phyloP scores from a whole-genome alignment of 2,329 filamentous ascomycete genomes.

The Purpureocillium lavendulum region DNA sequence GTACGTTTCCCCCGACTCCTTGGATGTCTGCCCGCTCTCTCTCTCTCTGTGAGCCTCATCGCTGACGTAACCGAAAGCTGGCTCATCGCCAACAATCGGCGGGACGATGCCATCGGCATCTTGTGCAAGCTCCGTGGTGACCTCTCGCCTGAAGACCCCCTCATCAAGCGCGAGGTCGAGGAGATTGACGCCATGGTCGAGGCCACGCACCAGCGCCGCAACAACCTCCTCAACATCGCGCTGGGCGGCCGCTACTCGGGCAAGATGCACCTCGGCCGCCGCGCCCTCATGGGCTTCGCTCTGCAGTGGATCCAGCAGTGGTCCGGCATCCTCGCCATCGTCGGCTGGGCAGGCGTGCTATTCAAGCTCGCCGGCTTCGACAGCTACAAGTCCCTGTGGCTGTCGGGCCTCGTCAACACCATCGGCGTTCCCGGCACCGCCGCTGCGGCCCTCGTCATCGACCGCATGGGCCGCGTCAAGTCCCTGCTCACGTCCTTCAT shows the following conservation, averaged over 20 bases:
- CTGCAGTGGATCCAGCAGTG: conserved; percentile 35
- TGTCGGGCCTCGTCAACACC: conserved; percentile 42
- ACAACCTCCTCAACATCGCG: conserved; percentile 29
- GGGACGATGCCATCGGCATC: conserved; percentile 23
- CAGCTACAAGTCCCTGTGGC: conserved; percentile 19
- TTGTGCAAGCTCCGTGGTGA: conserved; percentile 21
- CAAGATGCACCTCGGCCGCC: conserved; percentile 26
- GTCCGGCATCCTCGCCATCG: conserved; percentile 34
- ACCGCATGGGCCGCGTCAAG: conserved; percentile 33
- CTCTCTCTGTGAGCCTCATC: too few species aligned
- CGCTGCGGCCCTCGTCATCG: conserved; percentile 41
- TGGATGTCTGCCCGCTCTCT: too few species aligned
- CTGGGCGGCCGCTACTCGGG: conserved; percentile 26
- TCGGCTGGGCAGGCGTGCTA: conserved; percentile 20
- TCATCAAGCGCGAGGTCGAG: conserved; percentile 23
- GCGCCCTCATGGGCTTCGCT: conserved; percentile 29
- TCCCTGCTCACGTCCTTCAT: conserved; percentile 20
- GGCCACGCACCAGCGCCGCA: conserved; percentile 26
- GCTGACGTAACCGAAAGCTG: conserved; percentile 14
- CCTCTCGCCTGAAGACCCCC: conserved; percentile 21
- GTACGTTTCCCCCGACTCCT: conserved; percentile 10
- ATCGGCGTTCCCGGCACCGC: conserved; percentile 43
- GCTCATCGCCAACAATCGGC: conserved; percentile 25
- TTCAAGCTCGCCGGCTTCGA: conserved; percentile 16
- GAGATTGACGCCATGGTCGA: conserved; percentile 31